Percentiles rank a stretch among this genome's conserved stretches.
phyloP scores from a whole-genome alignment of 495 filamentous ascomycete genomes.

The Annulohypoxylon moriforme region DNA sequence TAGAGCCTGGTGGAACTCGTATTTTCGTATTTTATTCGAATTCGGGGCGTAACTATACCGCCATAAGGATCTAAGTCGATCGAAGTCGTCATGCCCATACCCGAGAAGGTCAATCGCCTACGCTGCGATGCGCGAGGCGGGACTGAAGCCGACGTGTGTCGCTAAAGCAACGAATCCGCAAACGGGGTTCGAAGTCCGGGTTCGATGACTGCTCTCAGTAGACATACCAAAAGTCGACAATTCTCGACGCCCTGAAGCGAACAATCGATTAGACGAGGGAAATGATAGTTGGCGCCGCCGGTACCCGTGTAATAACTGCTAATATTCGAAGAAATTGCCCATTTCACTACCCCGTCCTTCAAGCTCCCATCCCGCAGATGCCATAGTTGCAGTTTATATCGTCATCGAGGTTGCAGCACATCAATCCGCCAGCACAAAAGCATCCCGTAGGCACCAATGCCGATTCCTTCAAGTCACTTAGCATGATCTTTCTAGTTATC shows the following conservation, averaged over 20 bases:
- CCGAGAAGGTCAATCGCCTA: not conserved
- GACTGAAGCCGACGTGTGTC: not conserved
- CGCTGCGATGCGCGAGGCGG: not conserved
- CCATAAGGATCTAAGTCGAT: not conserved
- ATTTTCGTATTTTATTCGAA: not conserved
- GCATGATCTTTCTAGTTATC: constrained; percentile 1
- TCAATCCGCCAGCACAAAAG: constrained; percentile 3
- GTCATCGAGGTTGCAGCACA: not conserved
- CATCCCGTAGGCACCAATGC: not conserved
- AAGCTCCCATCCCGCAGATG: constrained; percentile 1
- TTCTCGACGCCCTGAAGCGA: not conserved
- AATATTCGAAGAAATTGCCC: not conserved
- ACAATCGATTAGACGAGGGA: not conserved
- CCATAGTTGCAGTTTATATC: constrained; percentile 4
- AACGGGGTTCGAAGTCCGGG: not conserved
- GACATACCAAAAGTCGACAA: not conserved
- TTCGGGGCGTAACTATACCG: not conserved
- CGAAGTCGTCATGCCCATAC: not conserved
- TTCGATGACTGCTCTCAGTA: not conserved
- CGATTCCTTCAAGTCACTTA: constrained; percentile 14
- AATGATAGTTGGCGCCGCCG: not conserved
- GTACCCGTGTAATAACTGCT: not conserved
- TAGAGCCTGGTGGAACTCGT: not conserved
- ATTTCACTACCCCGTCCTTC: not conserved
- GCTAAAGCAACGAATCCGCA: not conserved